Base-by-base conservation (phyloP, 129 eudicot genomes). In the Saposhnikovia divaricata region DNA sequence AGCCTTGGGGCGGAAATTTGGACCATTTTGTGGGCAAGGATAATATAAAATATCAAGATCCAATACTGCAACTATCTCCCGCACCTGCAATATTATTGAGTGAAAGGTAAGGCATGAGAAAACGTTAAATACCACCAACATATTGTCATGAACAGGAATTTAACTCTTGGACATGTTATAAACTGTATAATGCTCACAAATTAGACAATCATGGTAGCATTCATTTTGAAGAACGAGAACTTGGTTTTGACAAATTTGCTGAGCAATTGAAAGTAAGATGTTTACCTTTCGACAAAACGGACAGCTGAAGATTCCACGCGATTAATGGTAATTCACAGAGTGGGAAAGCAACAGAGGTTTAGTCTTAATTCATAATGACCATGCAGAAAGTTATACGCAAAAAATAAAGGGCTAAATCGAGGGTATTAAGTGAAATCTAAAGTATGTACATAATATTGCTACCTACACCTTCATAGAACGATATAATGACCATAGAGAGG, bases 21-120 rank as follows among this genome's bases (percentile, higher is more conserved):
- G 99, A 77, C 99, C 98, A 76, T 90, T 92, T 87, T 92, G 86
- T 48, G 98, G 99, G 84, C 99, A 96, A 65, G 99, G 99, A 89
- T 96, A 96, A 79, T 61, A 96, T 79, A 96, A 74, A 74, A 96
- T 93, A 85, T 96, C 99, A 79, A 96, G 91, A 85, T 92, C 99
- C 91, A 96, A 82, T 82, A 90, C 85, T 28, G 99, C 89, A 79
- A 96, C 97, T 70, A 96, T 96, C 89, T 96, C 99, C 72, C 99
- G 85, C 76, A 92, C 98, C 99, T 96, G 86, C 31, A 75, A 82
- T 72, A 14, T 53, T 55, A 71, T 72, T 31, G 76, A 50, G 78
- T 19, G 48, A 71, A 83, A 61, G 44, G 37, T 19, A 83, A 31
- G 76, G 51, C 39, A 31, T 46, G 75, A 45, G 43, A 81, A 25